A percentile compares a stretch with the other conserved stretches of the same genome.
These are phyloP conservation scores for Citrus inodora DNA, from an alignment of 345 rosid species.

Conservation along the genomic window DNA sequence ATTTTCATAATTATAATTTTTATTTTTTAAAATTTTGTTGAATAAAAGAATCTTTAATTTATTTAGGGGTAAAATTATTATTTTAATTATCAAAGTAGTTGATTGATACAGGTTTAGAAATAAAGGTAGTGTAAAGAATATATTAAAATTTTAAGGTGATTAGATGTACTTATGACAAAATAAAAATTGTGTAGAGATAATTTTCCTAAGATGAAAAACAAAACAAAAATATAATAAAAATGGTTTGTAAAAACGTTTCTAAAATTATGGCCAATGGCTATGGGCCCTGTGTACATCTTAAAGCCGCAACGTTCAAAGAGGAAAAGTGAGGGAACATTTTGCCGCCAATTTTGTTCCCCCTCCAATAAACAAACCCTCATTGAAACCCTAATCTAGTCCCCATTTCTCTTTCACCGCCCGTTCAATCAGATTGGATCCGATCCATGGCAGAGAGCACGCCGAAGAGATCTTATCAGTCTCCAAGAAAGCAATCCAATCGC, in stretches of 20 bases:
- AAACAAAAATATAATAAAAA: no score
- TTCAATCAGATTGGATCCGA: constrained; percentile 14
- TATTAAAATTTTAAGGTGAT: no score
- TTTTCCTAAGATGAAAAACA: no score
- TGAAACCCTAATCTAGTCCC: not conserved
- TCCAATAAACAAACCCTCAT: not conserved
- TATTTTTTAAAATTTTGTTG: no score
- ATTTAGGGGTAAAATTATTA: no score
- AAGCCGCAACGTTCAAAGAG: not conserved
- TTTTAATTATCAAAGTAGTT: no score
- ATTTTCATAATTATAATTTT: no score
- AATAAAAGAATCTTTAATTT: no score
- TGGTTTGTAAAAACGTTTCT: not conserved
- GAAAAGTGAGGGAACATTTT: constrained; percentile 45
- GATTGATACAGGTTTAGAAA: no score
- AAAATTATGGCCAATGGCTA: no score
- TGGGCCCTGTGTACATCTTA: not conserved
- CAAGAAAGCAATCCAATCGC: constrained; percentile 22
- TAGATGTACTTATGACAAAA: no score
- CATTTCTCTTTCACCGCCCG: constrained; percentile 3
- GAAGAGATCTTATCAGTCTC: constrained; percentile 29
- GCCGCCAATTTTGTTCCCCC: constrained; percentile 47
- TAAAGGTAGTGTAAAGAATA: accelerated
- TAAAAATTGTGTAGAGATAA: no score
- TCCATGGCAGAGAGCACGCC: constrained; percentile 55